Evolutionary conservation across 257 asterid genomes (phyloP), one percentile per base, ranked within the genome.

Genomic region (Sherardia arvensis): DNA sequence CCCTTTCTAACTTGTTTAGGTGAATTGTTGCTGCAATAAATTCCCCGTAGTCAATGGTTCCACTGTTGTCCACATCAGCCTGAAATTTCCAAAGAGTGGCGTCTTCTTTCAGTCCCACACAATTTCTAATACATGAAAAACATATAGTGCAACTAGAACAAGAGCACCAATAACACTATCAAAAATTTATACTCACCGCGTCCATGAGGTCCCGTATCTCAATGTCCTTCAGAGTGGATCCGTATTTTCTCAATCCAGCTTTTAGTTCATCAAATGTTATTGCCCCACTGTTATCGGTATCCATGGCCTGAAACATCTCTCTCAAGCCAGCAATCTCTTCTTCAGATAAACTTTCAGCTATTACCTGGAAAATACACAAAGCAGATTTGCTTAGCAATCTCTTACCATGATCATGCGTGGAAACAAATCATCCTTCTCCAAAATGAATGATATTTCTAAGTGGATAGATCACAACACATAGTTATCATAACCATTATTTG

Each of bases 201-300:
- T 87, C 95, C 97, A 90, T 90, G 64, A 90, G 95, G 76, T 90
- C 97, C 28, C 90, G 94, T 53, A 90, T 87, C 80, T 90, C 97
- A 53, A 71, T 80, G 71, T 90, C 97, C 79, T 87, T 90, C 53
- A 90, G 74, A 61, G 97, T 87, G 45, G 97, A 90, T 53, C 97
- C 97, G 22, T 90, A 87, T 69, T 90, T 90, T 74, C 90, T 85
- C 79, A 90, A 78, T 70, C 97, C 97, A 79, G 81, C 88, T 80
- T 90, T 87, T 65, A 90, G 95, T 78, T 90, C 97, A 65, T 90
- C 97, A 73, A 87, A 90, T 72, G 97, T 90, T 69, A 90, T 90
- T 61, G 97, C 89, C 57, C 97, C 97, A 55, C 97, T 90, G 64
- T 80, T 85, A 74, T 90, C 97, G 63, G 94, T 84, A 78, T 90